Conservation (phyloP, 1,139 yeast genomes). For the Diutina siamensis region DNA sequence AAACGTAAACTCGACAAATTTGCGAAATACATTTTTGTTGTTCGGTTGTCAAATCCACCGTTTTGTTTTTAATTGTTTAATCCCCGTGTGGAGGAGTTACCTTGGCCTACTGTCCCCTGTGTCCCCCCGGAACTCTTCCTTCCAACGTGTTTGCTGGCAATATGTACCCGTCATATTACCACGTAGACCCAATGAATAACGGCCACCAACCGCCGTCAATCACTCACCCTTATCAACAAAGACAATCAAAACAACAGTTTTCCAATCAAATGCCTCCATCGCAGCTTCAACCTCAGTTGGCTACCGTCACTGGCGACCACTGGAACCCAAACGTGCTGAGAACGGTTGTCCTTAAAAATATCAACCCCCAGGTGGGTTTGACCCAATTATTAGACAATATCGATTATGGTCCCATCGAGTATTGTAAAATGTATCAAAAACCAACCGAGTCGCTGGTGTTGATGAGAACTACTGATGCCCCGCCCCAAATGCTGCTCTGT, state of each 20-base stretch:
- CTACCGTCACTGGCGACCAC: constrained; percentile 11
- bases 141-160: background rate
- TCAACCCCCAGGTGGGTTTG: constrained; percentile 18
- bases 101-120: too few relatives aligned
- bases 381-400: constrained; percentile 23
- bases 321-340: constrained; percentile 27
- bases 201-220: too few relatives aligned
- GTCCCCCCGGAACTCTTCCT: background rate
- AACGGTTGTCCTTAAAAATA: constrained; percentile 25
- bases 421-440: constrained; percentile 24
- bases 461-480: constrained; percentile 7
- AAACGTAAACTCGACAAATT: background rate
- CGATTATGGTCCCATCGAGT: constrained; percentile 35
- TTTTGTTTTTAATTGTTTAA: too few relatives aligned
- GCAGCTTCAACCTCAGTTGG: background rate
- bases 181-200: background rate
- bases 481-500: constrained; percentile 18
- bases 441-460: constrained; percentile 18
- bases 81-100: too few relatives aligned
- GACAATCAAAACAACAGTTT: too few relatives aligned
- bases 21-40: background rate
- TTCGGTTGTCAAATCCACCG: background rate
- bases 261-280: too few relatives aligned
- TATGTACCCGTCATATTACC: background rate
- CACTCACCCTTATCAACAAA: too few relatives aligned